phyloP scores from a whole-genome alignment of 345 rosid species.

The Trapa incisa region DNA sequence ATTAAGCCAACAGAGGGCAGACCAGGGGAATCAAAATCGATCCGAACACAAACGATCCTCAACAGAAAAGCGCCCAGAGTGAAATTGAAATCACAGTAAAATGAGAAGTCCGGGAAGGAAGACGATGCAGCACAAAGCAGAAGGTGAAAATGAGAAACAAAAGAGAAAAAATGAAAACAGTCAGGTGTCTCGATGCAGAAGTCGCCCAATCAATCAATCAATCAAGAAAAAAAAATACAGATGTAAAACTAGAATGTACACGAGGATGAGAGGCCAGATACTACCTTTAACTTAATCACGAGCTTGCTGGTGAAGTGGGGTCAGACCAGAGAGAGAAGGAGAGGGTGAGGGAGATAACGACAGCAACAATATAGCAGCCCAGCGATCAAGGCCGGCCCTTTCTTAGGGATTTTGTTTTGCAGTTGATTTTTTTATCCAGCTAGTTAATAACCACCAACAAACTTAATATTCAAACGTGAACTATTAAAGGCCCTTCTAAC shows the following conservation, averaged over 20 bases:
- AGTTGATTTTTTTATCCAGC: too few species aligned
- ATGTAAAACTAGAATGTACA: background rate
- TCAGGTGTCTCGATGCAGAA: too few species aligned
- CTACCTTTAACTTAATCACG: background rate
- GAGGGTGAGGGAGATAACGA: background rate
- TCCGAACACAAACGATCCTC: background rate
- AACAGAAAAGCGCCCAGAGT: background rate
- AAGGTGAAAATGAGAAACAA: background rate
- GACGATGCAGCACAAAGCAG: background rate
- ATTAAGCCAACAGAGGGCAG: background rate
- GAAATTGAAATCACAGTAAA: background rate
- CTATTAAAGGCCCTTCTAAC: too few species aligned
- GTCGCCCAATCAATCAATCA: background rate
- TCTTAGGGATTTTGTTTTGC: background rate
- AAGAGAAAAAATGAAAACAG: background rate
- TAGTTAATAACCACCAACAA: too few species aligned
- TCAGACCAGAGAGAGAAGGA: background rate
- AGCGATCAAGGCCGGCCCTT: background rate
- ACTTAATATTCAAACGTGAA: too few species aligned
- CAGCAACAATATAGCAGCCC: background rate
- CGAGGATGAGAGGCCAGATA: background rate
- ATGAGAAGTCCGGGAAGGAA: background rate
- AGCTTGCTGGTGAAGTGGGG: background rate
- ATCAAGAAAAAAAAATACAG: background rate
- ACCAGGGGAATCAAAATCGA: background rate